Conservation (phyloP, 768 basidiomycete species). For the Collybia sp. region DNA sequence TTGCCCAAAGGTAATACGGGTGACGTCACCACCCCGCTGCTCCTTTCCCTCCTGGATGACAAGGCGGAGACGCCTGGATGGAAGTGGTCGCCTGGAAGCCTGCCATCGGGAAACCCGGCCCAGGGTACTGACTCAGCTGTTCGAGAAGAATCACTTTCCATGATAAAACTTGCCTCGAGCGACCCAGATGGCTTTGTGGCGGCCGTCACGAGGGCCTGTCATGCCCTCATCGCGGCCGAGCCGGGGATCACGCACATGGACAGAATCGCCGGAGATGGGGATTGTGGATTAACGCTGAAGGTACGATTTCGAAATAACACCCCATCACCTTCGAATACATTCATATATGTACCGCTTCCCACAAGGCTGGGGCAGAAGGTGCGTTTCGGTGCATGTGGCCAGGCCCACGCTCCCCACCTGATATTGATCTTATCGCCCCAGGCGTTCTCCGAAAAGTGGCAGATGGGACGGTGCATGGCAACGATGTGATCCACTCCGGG, state of each 20-base stretch:
- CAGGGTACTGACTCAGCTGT: conserved; percentile 9
- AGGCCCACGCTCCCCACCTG: no score
- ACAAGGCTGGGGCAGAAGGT: conserved; percentile 68
- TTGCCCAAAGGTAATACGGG: conserved; percentile 49
- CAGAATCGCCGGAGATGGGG: conserved; percentile 87
- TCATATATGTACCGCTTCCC: background rate
- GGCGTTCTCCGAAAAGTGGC: conserved; percentile 58
- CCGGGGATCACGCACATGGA: conserved; percentile 91
- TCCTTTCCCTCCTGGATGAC: conserved; percentile 71
- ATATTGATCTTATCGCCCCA: conserved; percentile 15
- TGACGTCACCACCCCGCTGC: conserved; percentile 30
- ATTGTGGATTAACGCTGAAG: conserved; percentile 51
- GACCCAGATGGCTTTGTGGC: conserved; percentile 48
- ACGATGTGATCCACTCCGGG: conserved; percentile 60
- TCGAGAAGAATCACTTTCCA: conserved; percentile 3
- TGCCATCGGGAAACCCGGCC: conserved; percentile 26
- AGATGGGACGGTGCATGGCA: conserved; percentile 51
- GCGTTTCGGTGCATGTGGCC: conserved; percentile 7
- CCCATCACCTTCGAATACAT: background rate
- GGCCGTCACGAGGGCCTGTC: conserved; percentile 54
- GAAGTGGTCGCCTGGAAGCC: conserved; percentile 63
- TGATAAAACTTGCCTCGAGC: conserved; percentile 1
- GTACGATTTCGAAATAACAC: conserved; percentile 12
- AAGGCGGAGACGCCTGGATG: conserved; percentile 72
- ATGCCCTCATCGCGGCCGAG: conserved; percentile 71